These are phyloP conservation scores for Boletus rubropictus DNA, from an alignment of 768 basidiomycete genomes.

Conservation along the genomic window DNA sequence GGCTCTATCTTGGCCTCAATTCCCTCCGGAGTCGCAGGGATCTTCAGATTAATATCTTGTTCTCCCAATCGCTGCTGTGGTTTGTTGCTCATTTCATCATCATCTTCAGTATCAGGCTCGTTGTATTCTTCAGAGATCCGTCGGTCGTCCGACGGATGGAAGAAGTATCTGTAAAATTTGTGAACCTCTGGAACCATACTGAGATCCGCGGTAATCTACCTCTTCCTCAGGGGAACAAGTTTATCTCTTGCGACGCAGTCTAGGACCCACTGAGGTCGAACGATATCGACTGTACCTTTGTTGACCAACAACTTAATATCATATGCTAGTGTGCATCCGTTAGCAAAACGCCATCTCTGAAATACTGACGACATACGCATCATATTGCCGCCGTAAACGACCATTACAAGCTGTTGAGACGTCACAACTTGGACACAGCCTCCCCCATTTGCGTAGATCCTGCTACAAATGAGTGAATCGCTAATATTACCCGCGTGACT, in stretches of 20 bases:
- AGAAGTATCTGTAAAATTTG: slow-evolving; percentile 57
- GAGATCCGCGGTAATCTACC: slow-evolving; percentile 36
- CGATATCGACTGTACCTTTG: slow-evolving; percentile 64
- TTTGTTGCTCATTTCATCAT: slow-evolving; percentile 18
- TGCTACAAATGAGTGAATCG: slow-evolving; percentile 24
- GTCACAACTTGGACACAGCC: slow-evolving; percentile 55
- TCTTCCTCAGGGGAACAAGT: slow-evolving; percentile 57
- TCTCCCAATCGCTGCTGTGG: slow-evolving; percentile 9
- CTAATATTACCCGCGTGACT: background rate
- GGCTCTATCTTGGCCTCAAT: slow-evolving; percentile 22
- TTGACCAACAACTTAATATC: slow-evolving; percentile 66
- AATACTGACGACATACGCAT: slow-evolving; percentile 49
- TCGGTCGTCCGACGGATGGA: slow-evolving; percentile 58
- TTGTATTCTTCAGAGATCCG: slow-evolving; percentile 48
- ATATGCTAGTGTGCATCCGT: slow-evolving; percentile 43
- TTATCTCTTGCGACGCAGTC: slow-evolving; percentile 64
- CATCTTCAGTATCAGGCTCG: slow-evolving; percentile 35
- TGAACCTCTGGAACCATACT: background rate
- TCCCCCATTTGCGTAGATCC: slow-evolving; percentile 70
- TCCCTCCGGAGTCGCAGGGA: background rate
- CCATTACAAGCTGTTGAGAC: slow-evolving; percentile 45
- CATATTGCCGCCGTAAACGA: slow-evolving; percentile 64
- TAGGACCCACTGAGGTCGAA: slow-evolving; percentile 76
- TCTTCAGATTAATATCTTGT: slow-evolving; percentile 11
- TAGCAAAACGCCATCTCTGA: background rate